Evolutionary conservation across 371 early-diverging fungal species (phyloP).

Genomic region (Vavraia culicis): DNA sequence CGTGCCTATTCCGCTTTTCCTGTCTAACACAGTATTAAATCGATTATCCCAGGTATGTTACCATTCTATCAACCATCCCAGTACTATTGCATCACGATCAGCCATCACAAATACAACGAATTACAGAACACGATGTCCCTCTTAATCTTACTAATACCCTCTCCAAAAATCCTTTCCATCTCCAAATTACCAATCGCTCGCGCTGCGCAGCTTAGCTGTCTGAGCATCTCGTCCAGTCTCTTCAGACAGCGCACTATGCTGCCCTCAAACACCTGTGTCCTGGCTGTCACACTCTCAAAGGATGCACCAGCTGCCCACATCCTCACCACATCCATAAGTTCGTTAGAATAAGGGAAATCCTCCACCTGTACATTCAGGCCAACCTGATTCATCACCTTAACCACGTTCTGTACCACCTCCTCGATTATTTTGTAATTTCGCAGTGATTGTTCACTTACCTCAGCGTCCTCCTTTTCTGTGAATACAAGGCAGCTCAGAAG

Average conservation of each 20-base stretch:
- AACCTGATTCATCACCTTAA: constrained; percentile 60
- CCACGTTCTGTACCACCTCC: constrained; percentile 62
- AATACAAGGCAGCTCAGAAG: constrained; percentile 77
- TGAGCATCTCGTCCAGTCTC: constrained; percentile 73
- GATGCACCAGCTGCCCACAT: constrained; percentile 86
- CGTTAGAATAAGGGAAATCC: constrained; percentile 46
- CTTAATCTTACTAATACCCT: constrained; percentile 75
- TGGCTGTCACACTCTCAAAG: constrained; percentile 75
- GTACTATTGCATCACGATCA: too few relatives aligned
- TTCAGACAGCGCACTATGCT: constrained; percentile 75
- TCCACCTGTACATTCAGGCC: constrained; percentile 53
- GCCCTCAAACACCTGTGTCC: constrained; percentile 89
- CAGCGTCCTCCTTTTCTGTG: constrained; percentile 48
- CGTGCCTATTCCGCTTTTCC: too few relatives aligned
- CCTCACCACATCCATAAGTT: constrained; percentile 83
- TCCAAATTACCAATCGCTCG: constrained; percentile 85
- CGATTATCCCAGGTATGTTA: too few relatives aligned
- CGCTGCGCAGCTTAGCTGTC: constrained; percentile 77
- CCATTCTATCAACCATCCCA: too few relatives aligned
- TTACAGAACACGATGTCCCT: constrained; percentile 84
- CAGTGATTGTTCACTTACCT: constrained; percentile 51
- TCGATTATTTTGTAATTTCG: constrained; percentile 58
- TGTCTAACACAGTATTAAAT: too few relatives aligned
- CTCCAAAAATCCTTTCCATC: constrained; percentile 77
- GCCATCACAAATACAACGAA: too few relatives aligned